These are phyloP conservation scores for Allomyces macrogynus DNA, from an alignment of 192 early-diverging fungal species.

Conservation along the genomic window DNA sequence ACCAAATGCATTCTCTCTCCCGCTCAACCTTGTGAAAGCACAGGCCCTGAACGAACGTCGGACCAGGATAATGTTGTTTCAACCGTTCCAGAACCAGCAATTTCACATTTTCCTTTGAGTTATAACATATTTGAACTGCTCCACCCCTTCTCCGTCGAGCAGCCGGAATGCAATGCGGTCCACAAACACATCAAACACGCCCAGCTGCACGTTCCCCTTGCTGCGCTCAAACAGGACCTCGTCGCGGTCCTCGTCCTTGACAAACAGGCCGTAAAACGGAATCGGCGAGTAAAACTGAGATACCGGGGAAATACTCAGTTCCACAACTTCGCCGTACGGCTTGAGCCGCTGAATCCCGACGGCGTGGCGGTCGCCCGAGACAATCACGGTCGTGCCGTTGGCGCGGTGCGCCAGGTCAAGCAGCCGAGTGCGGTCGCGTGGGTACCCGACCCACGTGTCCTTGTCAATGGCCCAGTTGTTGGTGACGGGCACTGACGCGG, in stretches of 20 bases:
- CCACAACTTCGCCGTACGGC: background rate
- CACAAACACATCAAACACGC: constrained; percentile 14
- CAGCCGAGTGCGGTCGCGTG: constrained; percentile 20
- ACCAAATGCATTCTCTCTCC: too few relatives aligned
- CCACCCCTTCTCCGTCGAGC: too few relatives aligned
- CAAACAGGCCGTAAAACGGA: constrained; percentile 9
- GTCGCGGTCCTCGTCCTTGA: constrained; percentile 10
- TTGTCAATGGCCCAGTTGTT: constrained; percentile 17
- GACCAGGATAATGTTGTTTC: too few relatives aligned
- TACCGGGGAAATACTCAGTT: constrained; percentile 24
- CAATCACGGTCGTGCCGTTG: constrained; percentile 15
- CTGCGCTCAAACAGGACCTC: constrained; percentile 16
- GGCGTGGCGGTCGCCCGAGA: constrained; percentile 30
- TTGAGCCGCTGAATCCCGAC: constrained; percentile 15
- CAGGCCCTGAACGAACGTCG: too few relatives aligned
- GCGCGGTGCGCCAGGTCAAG: constrained; percentile 13
- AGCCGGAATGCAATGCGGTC: too few relatives aligned
- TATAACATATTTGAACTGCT: too few relatives aligned
- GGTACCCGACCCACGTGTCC: constrained; percentile 27
- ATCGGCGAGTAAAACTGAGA: constrained; percentile 25
- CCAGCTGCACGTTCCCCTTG: constrained; percentile 22
- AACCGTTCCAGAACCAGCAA: too few relatives aligned
- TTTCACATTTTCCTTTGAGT: too few relatives aligned
- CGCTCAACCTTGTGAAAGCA: too few relatives aligned
- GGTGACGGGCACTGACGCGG: constrained; percentile 22